Evolutionary conservation across 2,329 filamentous ascomycete species (phyloP), one percentile per base, ranked within the genome.

Genomic region (Sarocladium strictum): DNA sequence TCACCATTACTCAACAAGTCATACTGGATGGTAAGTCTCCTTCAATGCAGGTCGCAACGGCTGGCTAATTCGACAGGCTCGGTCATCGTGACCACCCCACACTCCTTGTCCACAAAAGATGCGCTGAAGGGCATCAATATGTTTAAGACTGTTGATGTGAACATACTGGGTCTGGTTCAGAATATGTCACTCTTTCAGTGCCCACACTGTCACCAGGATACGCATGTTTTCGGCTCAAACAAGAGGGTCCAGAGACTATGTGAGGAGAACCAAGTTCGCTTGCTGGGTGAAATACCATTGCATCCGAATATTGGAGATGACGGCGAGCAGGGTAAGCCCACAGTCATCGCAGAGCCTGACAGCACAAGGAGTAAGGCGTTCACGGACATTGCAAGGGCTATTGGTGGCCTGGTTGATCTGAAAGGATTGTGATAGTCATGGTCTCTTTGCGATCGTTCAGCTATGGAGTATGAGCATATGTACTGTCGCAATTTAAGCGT

Each of bases 1-100:
- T 99, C 60, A 97, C 90, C n/a, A 94, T 99, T 58, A 93, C 90
- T 15, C 94, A 99, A 69, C 93, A 97, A 72, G 79, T 99, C 11
- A 77, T 89, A n/a, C 75, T 99, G 2, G 89, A 95, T 62, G 93
- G 91, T 78, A 73, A 67, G 74, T 61, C 45, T 5, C 10, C 10
- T 24, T 56, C 59, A 32, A 56, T 17, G 21, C 35, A 14, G 3
- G 1, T 23, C 24, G 3, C 21, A 14, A n/a, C 19, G 3, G 21
- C 12, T 21, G 15, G 40, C 21, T 10, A 14, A 33, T 38, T 43
- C 11, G 55, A 27, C 53, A 87, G 85, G 87, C 17, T 86, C 89
- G 0, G 76, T 97, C 15, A 89, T 99, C 33, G 85, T 99, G 1
- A 94, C 90, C 0, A 99, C 94, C 0, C 94, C 94, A 2, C 94